Evolutionary conservation across 805 yeast genomes (phyloP), one percentile per base, ranked within the genome.

Genomic region (Candida peoriensis): DNA sequence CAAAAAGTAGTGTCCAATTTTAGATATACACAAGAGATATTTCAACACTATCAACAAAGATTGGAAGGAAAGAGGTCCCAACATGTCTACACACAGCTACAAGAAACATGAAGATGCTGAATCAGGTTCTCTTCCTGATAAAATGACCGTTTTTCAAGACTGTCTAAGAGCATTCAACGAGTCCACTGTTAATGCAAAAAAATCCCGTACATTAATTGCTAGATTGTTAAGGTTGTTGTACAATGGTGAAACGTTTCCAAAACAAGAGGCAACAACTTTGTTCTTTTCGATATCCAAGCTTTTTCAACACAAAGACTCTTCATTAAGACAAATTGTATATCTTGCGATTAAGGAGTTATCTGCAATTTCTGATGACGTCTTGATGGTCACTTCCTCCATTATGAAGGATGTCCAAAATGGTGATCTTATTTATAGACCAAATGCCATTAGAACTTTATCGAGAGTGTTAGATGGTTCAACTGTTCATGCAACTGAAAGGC

Each of bases 401-500:
- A 93, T 93, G 97, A 89, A 89, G 64, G 98, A 93, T 64, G 86
- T 93, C 36, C 97, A 94, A 64, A 81, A 79, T 46, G 90, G 90
- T 38, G 94, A 86, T 40, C 67, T 76, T 44, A 67, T 87, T 42
- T 88, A 82, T 63, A 87, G 88, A 55, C 96, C 98, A 37, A 83
- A 93, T 57, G 97, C 98, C 17, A 82, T 93, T 44, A 78, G 98
- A 60, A 83, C 97, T 0, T 72, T 93, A 52, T 78, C 89, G 15
- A 76, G 95, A 46, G 95, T 93, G 24, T 71, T 93, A 54, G 98
- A 93, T 58, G 83, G 80, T 16, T 72, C 87, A 21, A 89, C 96
- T 8, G 95, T 94, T 30, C 89, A 87, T 49, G 85, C 95, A 28
- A 84, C 94, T 28, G 98, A 93, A 64, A 76, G 98, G 54, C 68